Evolutionary conservation across 495 filamentous ascomycete genomes (phyloP).

Genomic region (Xylaria palmicola): DNA sequence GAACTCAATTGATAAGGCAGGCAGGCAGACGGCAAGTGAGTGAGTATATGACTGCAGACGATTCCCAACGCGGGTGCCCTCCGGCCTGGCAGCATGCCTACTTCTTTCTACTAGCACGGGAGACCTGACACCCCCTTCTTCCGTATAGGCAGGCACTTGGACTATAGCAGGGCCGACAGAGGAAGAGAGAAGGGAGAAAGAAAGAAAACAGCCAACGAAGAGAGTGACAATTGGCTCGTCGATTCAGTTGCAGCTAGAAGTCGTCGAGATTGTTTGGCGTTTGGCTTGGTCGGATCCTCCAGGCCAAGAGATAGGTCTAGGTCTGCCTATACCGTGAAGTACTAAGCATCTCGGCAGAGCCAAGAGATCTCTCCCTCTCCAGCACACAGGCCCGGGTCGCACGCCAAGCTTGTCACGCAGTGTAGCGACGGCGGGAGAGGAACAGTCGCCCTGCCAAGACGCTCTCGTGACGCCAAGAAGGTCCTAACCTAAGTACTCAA

Average conservation of each 20-base stretch:
- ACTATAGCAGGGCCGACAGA: neutral
- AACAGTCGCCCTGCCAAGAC: conserved; percentile 6
- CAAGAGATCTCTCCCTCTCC: conserved; percentile 9
- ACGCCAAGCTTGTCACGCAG: neutral
- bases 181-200: neutral
- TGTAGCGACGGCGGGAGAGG: neutral
- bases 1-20: conserved; percentile 1
- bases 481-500: neutral
- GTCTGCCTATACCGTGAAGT: neutral
- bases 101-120: neutral
- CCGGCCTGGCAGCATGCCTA: neutral
- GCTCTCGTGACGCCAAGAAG: conserved; percentile 1
- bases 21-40: neutral
- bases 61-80: neutral
- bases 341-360: neutral
- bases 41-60: conserved; percentile 3
- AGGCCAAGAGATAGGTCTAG: neutral
- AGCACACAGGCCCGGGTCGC: neutral
- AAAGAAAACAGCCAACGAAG: neutral
- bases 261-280: too few relatives aligned
- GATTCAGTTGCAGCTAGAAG: neutral
- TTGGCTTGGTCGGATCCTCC: too few relatives aligned
- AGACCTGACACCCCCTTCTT: neutral
- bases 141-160: neutral
- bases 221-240: neutral